Evolutionary conservation across 352 stramenopile species (phyloP), one percentile per base, ranked within the genome.

Genomic region (Aphanomyces cochlioides): DNA sequence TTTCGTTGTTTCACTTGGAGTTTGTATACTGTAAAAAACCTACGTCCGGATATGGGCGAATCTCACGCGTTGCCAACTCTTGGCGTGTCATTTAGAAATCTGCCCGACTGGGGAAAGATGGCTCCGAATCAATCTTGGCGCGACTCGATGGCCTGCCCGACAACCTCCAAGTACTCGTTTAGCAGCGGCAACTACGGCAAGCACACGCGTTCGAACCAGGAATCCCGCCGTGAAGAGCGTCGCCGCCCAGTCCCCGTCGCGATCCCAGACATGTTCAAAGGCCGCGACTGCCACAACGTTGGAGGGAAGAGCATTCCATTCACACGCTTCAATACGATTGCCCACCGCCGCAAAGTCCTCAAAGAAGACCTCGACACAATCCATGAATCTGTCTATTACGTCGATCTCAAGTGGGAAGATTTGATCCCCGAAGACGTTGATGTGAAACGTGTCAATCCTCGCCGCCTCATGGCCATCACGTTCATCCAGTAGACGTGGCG

Each of bases 231-330:
- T 41, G 53, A 66, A n/a, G 12, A 56, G 10, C 41, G 40, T 10
- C 28, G 21, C 12, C 40, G 41, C 0, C 39, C 50, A 1, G 64
- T 70, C 4, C 64, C 64, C n/a, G 47, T 70, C 15, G 47, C 48
- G 8, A 70, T 70, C 54, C 64, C 64, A 15, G 36, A 36, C 4
- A 15, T 70, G 15, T 70, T 41, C 21, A 47, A 50, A 28, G 7
- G 7, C 10, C 48, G 64, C 7, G 50, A 70, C 19, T 50, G 64
- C 47, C 36, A 37, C 13, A 63, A 58, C 47, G 64, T 70, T 34
- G 64, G 64, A 15, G 64, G 64, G 17, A 70, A 70, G 17, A 60
- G 61, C 39, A 70, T 70, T 36, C 64, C 64, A 36, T 70, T 70
- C 48, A 70, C 64, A n/a, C 48, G 64, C 48, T 40, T 48, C 19